These are phyloP conservation scores for Fusarium tricinctum DNA, from an alignment of 2,329 filamentous ascomycete genomes.

Conservation along the genomic window DNA sequence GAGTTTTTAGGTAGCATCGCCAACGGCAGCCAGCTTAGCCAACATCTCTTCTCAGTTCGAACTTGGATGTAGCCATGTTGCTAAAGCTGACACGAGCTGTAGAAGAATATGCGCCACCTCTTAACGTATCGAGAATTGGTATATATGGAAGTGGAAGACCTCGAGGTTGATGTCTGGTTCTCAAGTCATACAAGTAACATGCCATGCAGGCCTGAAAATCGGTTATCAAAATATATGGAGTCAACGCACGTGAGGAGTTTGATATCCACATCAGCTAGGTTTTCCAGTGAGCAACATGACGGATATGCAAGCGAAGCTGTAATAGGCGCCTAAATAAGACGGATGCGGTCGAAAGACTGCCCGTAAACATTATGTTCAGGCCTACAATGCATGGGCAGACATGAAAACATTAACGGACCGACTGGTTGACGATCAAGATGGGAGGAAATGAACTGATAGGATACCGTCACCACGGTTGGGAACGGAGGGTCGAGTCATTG, in stretches of 20 bases:
- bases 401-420: constrained; percentile 48
- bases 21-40: constrained; percentile 9
- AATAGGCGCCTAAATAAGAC: not conserved
- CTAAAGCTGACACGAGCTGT: not conserved
- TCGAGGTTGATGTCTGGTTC: constrained; percentile 1
- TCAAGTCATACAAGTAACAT: not conserved
- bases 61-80: too few relatives aligned
- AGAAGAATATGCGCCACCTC: not conserved
- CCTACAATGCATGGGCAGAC: constrained; percentile 15
- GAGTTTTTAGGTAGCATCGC: constrained; percentile 1
- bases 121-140: not conserved
- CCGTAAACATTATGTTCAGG: constrained; percentile 1
- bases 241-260: constrained; percentile 11
- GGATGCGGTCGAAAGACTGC: constrained; percentile 11
- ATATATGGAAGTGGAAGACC: constrained; percentile 1
- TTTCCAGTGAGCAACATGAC: not conserved
- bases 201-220: not conserved
- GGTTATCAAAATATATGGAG: not conserved
- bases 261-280: constrained; percentile 4
- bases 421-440: constrained; percentile 43
- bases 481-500: constrained; percentile 44
- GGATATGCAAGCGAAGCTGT: constrained; percentile 15
- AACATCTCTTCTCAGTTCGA: constrained; percentile 6
- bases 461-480: constrained; percentile 49
- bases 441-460: constrained; percentile 48